A percentile compares a stretch with the other conserved stretches of the same genome.
Evolutionary conservation across 139 green algal genomes (phyloP).

Genomic region (Nannochloris sp.): DNA sequence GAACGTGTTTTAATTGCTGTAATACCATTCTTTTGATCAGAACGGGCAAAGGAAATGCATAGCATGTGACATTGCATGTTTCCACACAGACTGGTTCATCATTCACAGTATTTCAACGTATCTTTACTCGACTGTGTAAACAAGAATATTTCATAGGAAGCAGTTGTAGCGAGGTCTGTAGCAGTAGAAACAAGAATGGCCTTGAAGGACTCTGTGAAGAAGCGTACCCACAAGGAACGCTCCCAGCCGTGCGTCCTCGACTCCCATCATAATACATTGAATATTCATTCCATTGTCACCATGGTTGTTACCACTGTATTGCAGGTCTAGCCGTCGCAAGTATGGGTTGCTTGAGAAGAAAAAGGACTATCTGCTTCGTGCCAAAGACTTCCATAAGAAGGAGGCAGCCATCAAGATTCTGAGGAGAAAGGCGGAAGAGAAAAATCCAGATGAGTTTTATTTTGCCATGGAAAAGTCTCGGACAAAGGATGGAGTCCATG

Average conservation of each 20-base stretch:
- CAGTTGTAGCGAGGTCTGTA: background rate
- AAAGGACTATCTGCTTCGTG: slow-evolving; percentile 91
- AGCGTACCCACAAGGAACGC: slow-evolving; percentile 91
- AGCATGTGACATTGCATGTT: no score
- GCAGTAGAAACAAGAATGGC: slow-evolving; percentile 33
- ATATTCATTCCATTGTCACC: no score
- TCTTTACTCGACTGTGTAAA: background rate
- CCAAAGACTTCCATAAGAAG: slow-evolving; percentile 89
- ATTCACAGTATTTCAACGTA: no score
- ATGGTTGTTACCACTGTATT: background rate
- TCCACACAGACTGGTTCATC: no score
- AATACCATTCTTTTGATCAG: no score
- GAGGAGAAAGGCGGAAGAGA: slow-evolving; percentile 80
- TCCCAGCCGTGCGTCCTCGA: slow-evolving; percentile 75
- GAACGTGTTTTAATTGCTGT: no score
- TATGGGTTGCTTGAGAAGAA: slow-evolving; percentile 94
- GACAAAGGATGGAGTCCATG: slow-evolving; percentile 78
- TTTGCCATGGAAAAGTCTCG: slow-evolving; percentile 87
- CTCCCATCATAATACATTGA: background rate
- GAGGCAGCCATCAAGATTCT: slow-evolving; percentile 77
- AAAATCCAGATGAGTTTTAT: slow-evolving; percentile 98
- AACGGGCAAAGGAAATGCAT: no score
- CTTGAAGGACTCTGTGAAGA: slow-evolving; percentile 84
- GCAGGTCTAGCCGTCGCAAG: slow-evolving; percentile 38
- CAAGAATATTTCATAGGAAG: background rate